Percentiles rank a stretch among this genome's conserved stretches.
These are phyloP conservation scores for Platanthera zijinensis DNA, from an alignment of 106 monocot species.

Conservation along the genomic window DNA sequence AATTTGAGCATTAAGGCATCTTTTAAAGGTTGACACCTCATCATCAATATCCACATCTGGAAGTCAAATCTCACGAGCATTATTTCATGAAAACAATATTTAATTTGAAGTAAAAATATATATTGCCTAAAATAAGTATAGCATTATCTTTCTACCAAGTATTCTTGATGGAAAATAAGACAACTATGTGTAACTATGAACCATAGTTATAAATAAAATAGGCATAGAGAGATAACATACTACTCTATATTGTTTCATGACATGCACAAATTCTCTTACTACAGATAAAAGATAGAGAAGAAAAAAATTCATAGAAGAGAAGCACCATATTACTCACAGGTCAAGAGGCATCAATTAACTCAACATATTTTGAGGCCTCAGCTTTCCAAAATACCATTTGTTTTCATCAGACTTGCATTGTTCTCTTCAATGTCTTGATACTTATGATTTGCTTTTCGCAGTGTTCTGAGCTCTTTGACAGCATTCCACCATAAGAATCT, in stretches of 20 bases:
- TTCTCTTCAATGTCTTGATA: constrained; percentile 3
- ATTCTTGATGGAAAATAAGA: neutral
- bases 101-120: neutral
- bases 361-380: neutral
- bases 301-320: neutral
- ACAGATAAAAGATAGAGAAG: neutral
- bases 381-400: constrained; percentile 15
- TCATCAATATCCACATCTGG: neutral
- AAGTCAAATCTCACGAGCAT: neutral
- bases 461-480: constrained; percentile 39
- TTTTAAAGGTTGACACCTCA: neutral
- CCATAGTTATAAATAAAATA: neutral
- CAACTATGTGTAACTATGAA: neutral
- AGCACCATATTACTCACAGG: neutral
- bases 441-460: constrained; percentile 6
- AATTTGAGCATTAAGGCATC: neutral
- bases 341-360: constrained; percentile 3
- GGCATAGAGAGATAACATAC: neutral
- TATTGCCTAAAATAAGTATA: neutral
- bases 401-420: constrained; percentile 35
- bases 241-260: neutral
- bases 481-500: constrained; percentile 12
- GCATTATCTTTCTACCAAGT: neutral
- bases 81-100: neutral
- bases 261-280: neutral